phyloP scores from a whole-genome alignment of 495 filamentous ascomycete species.

The Neurospora sp. region DNA sequence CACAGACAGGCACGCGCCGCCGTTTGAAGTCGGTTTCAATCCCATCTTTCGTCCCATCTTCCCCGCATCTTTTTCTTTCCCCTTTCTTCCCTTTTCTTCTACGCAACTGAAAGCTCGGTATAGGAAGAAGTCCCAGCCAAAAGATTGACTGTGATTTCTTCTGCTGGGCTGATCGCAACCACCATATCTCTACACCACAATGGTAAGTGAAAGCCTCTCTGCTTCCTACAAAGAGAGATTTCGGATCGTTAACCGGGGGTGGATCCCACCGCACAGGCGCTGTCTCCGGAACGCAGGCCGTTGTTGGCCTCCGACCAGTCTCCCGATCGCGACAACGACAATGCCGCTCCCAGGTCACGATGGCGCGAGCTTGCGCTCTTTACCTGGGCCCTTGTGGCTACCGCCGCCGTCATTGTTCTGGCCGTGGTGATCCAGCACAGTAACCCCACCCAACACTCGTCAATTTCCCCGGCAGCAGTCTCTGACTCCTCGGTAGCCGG shows the following conservation, averaged over 20 bases:
- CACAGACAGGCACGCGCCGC: background rate
- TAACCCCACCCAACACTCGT: slow-evolving; percentile 25
- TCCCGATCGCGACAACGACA: slow-evolving; percentile 18
- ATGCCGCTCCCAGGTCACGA: slow-evolving; percentile 18
- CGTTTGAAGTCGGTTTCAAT: background rate
- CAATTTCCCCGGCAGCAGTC: slow-evolving; percentile 47
- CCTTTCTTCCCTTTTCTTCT: background rate
- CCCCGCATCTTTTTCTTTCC: background rate
- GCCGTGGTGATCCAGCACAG: slow-evolving; percentile 64
- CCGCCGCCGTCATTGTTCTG: slow-evolving; percentile 62
- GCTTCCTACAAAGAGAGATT: slow-evolving; percentile 2
- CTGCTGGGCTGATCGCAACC: background rate
- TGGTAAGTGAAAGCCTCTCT: slow-evolving; percentile 2
- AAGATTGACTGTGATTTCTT: background rate
- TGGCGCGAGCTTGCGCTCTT: slow-evolving; percentile 60
- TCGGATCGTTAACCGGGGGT: background rate
- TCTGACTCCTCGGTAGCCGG: slow-evolving; percentile 52
- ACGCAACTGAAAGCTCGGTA: background rate
- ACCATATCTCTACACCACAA: background rate
- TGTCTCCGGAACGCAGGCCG: slow-evolving; percentile 20
- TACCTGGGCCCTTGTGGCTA: slow-evolving; percentile 82
- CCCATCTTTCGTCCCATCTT: background rate
- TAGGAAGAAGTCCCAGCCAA: background rate
- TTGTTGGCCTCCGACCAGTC: slow-evolving; percentile 15
- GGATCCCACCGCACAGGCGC: slow-evolving; percentile 1